A percentile compares a stretch with the other conserved stretches of the same genome.
These are phyloP conservation scores for Calcarisporium arbuscula DNA, from an alignment of 2,329 filamentous ascomycete species.

Conservation along the genomic window DNA sequence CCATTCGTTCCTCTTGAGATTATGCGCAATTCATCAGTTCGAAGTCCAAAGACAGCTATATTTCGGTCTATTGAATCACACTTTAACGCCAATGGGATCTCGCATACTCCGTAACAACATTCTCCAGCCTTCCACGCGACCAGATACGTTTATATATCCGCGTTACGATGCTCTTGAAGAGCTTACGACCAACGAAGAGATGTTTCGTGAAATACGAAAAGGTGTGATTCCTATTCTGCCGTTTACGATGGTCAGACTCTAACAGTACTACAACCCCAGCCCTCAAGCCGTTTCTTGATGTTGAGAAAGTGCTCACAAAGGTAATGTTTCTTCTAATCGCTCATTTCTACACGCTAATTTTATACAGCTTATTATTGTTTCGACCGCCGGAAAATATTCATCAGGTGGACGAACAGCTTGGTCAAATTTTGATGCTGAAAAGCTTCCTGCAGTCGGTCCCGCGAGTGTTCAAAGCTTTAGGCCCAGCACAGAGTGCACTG, in stretches of 20 bases:
- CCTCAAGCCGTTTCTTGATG: conserved; percentile 68
- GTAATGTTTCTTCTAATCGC: conserved; percentile 33
- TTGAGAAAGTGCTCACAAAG: conserved; percentile 72
- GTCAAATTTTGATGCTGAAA: conserved; percentile 82
- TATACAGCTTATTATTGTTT: conserved; percentile 68
- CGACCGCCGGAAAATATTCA: conserved; percentile 58
- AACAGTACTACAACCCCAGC: conserved; percentile 34
- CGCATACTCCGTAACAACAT: conserved; percentile 80
- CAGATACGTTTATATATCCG: conserved; percentile 57
- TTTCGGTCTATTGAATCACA: conserved; percentile 80
- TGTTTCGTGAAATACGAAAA: conserved; percentile 71
- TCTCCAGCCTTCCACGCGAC: conserved; percentile 74
- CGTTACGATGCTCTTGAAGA: conserved; percentile 83
- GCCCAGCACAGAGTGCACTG: conserved; percentile 56
- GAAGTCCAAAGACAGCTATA: conserved; percentile 77
- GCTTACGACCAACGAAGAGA: conserved; percentile 72
- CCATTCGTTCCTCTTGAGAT: conserved; percentile 82
- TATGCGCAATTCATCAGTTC: conserved; percentile 76
- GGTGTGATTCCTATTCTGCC: conserved; percentile 33
- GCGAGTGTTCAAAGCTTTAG: conserved; percentile 62
- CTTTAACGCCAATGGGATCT: conserved; percentile 80
- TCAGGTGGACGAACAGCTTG: conserved; percentile 73
- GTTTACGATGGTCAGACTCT: background rate
- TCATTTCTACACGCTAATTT: background rate
- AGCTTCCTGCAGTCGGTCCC: conserved; percentile 66